Percentiles rank a stretch among this genome's conserved stretches.
phyloP scores from a whole-genome alignment of 305 asterid species.

The Rubia tinctorum region DNA sequence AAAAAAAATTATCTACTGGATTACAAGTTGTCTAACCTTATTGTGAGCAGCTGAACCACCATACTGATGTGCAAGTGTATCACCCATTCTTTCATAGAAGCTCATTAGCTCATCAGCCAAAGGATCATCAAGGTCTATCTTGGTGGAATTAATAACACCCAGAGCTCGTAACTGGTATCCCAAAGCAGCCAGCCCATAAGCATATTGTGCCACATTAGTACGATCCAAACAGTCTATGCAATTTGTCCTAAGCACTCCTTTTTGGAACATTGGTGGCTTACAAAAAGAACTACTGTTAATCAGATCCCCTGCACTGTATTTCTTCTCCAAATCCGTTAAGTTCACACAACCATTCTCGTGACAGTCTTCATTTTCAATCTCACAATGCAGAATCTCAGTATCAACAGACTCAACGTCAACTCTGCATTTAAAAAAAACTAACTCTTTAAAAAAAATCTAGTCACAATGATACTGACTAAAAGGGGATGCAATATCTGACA shows the following conservation, averaged over 20 bases:
- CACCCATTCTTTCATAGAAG: constrained; percentile 96
- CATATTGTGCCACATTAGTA: constrained; percentile 97
- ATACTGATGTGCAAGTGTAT: constrained; percentile 96
- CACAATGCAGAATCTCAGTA: constrained; percentile 39
- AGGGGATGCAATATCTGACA: not conserved
- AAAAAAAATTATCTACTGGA: not conserved
- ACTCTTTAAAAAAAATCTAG: constrained; percentile 12
- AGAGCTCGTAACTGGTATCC: constrained; percentile 81
- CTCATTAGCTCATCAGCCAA: constrained; percentile 95
- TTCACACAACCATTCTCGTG: constrained; percentile 48
- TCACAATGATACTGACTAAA: constrained; percentile 2
- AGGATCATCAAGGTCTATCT: constrained; percentile 90
- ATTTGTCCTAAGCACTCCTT: constrained; percentile 94
- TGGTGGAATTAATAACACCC: constrained; percentile 64
- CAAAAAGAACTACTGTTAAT: constrained; percentile 42
- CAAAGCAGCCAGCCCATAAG: constrained; percentile 95
- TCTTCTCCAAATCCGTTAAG: constrained; percentile 49
- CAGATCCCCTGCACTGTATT: constrained; percentile 36
- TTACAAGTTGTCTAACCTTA: constrained; percentile 50
- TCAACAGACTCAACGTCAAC: constrained; percentile 25
- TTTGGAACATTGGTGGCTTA: constrained; percentile 64
- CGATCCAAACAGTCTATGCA: constrained; percentile 99
- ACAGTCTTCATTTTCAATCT: constrained; percentile 44
- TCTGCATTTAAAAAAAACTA: constrained; percentile 35
- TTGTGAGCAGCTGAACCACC: constrained; percentile 99